phyloP scores from a whole-genome alignment of 140 eudicot species.

The Oenanthe javanica region DNA sequence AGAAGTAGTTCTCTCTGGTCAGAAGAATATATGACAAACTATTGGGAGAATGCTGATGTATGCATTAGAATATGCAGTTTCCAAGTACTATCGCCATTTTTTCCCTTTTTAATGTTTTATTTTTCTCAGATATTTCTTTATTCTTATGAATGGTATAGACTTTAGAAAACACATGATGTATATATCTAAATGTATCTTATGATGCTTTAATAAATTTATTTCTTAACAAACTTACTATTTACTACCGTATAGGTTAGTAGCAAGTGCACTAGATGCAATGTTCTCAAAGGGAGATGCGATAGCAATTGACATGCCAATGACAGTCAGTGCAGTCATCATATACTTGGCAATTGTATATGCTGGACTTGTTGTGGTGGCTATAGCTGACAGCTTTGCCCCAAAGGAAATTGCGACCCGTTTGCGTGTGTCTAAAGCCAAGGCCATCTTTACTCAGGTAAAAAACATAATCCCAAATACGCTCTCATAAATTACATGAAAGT shows the following conservation, averaged over 20 bases:
- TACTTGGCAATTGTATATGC: slow-evolving; percentile 75
- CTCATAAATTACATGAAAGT: not conserved
- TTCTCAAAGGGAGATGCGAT: slow-evolving; percentile 78
- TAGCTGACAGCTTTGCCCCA: slow-evolving; percentile 90
- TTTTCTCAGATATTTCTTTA: too few species aligned
- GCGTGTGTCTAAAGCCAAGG: slow-evolving; percentile 71
- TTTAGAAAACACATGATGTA: too few species aligned
- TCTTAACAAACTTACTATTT: not conserved
- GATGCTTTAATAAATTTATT: not conserved
- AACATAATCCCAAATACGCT: not conserved
- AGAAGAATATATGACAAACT: not conserved
- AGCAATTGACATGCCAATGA: slow-evolving; percentile 99
- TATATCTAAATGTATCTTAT: not conserved
- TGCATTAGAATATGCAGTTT: not conserved
- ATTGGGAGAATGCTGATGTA: not conserved
- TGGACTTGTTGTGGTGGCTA: slow-evolving; percentile 74
- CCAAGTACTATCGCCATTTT: not conserved
- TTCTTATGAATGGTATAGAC: too few species aligned
- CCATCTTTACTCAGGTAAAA: slow-evolving; percentile 71
- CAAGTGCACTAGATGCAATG: slow-evolving; percentile 55
- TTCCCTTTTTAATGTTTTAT: too few species aligned
- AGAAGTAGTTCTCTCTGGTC: not conserved
- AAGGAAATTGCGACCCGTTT: slow-evolving; percentile 81
- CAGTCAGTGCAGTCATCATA: slow-evolving; percentile 74
- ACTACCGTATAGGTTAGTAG: slow-evolving; percentile 59